A percentile compares a stretch with the other conserved stretches of the same genome.
Evolutionary conservation across 108 stramenopile genomes (phyloP).

Genomic region (Stephanodiscus minutulus): DNA sequence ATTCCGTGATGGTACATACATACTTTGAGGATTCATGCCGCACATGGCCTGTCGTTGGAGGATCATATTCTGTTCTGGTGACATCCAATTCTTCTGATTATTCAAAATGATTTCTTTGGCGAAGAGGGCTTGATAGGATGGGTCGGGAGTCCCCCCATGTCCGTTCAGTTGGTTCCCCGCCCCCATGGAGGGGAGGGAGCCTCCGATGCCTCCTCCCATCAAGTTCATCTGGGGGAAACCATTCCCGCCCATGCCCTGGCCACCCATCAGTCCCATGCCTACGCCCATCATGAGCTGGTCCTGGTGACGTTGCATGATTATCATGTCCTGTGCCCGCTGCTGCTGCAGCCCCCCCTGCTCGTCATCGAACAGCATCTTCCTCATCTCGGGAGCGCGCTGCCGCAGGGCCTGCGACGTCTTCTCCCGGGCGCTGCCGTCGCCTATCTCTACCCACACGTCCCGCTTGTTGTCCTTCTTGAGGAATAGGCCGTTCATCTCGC

Average conservation of each 20-base stretch:
- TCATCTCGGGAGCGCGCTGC: constrained; percentile 80
- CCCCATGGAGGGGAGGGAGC: neutral
- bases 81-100: constrained; percentile 22
- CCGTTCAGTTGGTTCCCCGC: neutral
- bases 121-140: constrained; percentile 10
- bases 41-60: constrained; percentile 23
- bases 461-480: constrained; percentile 71
- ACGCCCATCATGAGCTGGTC: constrained; percentile 36
- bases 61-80: constrained; percentile 34
- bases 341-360: constrained; percentile 44
- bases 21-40: constrained; percentile 11
- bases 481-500: constrained; percentile 67
- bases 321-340: constrained; percentile 34
- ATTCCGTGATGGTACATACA: neutral
- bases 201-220: neutral
- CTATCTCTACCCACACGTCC: constrained; percentile 44
- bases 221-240: constrained; percentile 3
- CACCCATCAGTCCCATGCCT: constrained; percentile 22
- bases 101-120: constrained; percentile 12
- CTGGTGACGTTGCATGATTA: constrained; percentile 41
- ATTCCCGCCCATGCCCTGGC: constrained; percentile 21
- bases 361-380: constrained; percentile 64
- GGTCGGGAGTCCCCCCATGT: constrained; percentile 2
- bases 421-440: constrained; percentile 54
- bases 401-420: constrained; percentile 51